Percentiles rank a stretch among this genome's conserved stretches.
These are phyloP conservation scores for Zygoascus biomembranicola DNA, from an alignment of 805 yeast genomes.

Conservation along the genomic window DNA sequence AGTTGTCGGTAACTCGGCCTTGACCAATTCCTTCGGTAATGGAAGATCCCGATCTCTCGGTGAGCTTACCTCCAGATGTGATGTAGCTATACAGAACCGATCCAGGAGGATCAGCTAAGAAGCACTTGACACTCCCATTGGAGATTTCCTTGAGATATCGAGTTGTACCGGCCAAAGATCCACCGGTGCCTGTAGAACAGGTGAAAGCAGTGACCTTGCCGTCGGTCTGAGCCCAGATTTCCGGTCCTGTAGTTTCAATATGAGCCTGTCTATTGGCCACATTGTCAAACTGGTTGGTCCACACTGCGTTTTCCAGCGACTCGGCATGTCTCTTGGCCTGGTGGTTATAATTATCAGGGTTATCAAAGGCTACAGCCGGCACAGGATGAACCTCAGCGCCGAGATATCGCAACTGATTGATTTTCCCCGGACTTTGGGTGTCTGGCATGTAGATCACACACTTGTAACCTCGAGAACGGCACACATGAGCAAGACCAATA, in stretches of 20 bases:
- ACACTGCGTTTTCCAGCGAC: slow-evolving; percentile 63
- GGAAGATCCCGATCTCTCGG: slow-evolving; percentile 71
- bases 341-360: slow-evolving; percentile 81
- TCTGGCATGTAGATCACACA: slow-evolving; percentile 88
- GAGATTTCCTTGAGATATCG: slow-evolving; percentile 66
- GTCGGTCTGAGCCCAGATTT: slow-evolving; percentile 75
- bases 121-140: slow-evolving; percentile 51
- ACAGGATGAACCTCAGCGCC: slow-evolving; percentile 89
- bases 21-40: slow-evolving; percentile 97
- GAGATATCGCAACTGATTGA: slow-evolving; percentile 60
- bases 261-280: slow-evolving; percentile 84
- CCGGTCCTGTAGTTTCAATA: slow-evolving; percentile 86
- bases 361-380: slow-evolving; percentile 74
- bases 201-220: slow-evolving; percentile 80
- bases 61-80: slow-evolving; percentile 55
- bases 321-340: slow-evolving; percentile 84
- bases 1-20: slow-evolving; percentile 81
- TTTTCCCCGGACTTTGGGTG: slow-evolving; percentile 75
- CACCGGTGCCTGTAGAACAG: slow-evolving; percentile 90
- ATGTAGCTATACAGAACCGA: slow-evolving; percentile 75
- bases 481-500: slow-evolving; percentile 72
- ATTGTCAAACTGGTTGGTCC: slow-evolving; percentile 92
- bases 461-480: slow-evolving; percentile 75
- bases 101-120: slow-evolving; percentile 92
- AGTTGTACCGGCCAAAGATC: slow-evolving; percentile 82